phyloP scores from a whole-genome alignment of 768 basidiomycete genomes.

The Tricholoma matsutake region DNA sequence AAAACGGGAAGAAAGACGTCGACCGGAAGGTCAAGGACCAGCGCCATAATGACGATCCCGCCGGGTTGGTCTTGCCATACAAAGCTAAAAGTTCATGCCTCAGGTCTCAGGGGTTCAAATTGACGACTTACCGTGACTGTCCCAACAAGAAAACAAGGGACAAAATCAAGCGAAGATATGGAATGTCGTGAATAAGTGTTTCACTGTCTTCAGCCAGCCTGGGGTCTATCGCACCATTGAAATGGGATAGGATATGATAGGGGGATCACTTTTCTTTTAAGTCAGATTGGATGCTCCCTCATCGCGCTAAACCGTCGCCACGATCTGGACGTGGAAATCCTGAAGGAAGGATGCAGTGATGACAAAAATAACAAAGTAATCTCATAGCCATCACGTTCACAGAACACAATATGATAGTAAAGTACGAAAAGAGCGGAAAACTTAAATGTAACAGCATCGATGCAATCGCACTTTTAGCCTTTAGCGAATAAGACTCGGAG shows the following conservation, averaged over 20 bases:
- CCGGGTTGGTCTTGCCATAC: no score
- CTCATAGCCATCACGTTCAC: slow-evolving; percentile 5
- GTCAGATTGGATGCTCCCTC: not conserved
- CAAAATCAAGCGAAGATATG: no score
- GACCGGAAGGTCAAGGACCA: slow-evolving; percentile 35
- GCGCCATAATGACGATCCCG: slow-evolving; percentile 2
- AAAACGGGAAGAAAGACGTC: slow-evolving; percentile 49
- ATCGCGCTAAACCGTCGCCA: slow-evolving; percentile 7
- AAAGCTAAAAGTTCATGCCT: not conserved
- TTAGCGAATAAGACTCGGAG: not conserved
- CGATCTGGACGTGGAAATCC: not conserved
- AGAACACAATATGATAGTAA: slow-evolving; percentile 14
- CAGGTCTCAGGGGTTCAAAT: not conserved
- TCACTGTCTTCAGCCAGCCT: not conserved
- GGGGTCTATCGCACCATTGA: not conserved
- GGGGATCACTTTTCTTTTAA: not conserved
- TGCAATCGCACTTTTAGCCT: slow-evolving; percentile 36
- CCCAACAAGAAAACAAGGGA: not conserved
- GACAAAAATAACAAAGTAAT: slow-evolving; percentile 1
- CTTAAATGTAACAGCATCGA: slow-evolving; percentile 27
- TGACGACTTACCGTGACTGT: not conserved
- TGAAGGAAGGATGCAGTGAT: not conserved
- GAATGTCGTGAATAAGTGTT: not conserved
- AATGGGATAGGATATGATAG: not conserved
- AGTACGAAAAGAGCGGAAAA: slow-evolving; percentile 38